Base-by-base conservation (phyloP, 2,329 filamentous ascomycete genomes). In the Fusarium phyllophilum region DNA sequence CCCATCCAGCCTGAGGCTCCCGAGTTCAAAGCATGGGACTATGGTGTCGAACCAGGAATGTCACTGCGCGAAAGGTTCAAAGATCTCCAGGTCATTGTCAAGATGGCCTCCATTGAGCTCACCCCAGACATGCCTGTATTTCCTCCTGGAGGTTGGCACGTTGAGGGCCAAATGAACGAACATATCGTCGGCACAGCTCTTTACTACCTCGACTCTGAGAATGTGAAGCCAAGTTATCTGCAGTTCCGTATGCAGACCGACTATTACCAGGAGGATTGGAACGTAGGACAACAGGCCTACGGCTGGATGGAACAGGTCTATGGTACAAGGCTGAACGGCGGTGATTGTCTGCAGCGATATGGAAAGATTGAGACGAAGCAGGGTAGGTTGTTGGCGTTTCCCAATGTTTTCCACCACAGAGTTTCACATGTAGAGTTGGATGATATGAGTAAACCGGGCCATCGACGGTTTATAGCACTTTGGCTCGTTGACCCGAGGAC, bases 11-110 rank as follows among this genome's bases (percentile, higher is more conserved):
- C 74, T 18, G 24, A 62, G 62, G 45, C 49, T 1, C 61, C 79
- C n/a, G 12, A 71, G 68, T 71, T 80, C 52, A 8, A 64, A 86
- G 87, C 5, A 76, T 92, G 8, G 59, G 26, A 72, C 2, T 78
- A 78, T 18, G 69, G 62, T 7, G 44, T 44, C 5, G 52, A 74
- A 7, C 63, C 68, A 0, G 72, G 55, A 2, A 7, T 17, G 8
- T 69, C 67, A 4, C 14, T 78, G 1, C 46, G 61, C 1, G 70
- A 73, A 0, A 57, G 61, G 0, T 77, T 74, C 29, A 26, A 62
- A 6, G 56, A 71, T 0, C 52, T 79, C 5, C 91, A 93, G 74
- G 79, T 93, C 41, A 89, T 93, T 56, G 86, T 92, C 38, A 92
- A 92, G 76, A 83, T 93, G 72, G 85, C 70, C 1, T 74, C 70